phyloP scores from a whole-genome alignment of 1,284 basidiomycete species.

The Tilletia caries region DNA sequence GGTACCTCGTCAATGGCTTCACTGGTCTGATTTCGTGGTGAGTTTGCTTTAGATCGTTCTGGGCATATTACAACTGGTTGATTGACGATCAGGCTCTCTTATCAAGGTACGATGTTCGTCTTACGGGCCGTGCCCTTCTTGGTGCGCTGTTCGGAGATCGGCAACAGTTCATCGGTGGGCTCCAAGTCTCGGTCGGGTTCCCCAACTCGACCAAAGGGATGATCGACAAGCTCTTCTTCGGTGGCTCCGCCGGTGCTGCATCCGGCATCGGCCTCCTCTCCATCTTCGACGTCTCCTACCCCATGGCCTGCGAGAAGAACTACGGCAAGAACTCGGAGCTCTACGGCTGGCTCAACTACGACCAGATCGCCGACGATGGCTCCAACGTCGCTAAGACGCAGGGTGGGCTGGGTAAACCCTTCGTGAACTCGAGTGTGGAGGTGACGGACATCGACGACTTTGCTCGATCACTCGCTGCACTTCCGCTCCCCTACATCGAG shows the following conservation, averaged over 20 bases:
- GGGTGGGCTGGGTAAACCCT: slow-evolving; percentile 13
- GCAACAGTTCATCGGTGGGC: slow-evolving; percentile 9
- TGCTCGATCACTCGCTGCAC: slow-evolving; percentile 14
- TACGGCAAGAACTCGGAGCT: slow-evolving; percentile 12
- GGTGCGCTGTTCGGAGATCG: slow-evolving; percentile 14
- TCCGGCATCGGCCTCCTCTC: not conserved
- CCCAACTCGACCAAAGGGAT: not conserved
- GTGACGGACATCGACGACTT: slow-evolving; percentile 17
- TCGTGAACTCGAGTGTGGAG: slow-evolving; percentile 14
- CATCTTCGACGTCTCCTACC: not conserved
- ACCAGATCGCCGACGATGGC: slow-evolving; percentile 17
- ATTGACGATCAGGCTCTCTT: no score
- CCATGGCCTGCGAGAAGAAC: slow-evolving; percentile 10
- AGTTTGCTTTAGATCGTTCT: not conserved
- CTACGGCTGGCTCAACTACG: slow-evolving; percentile 17
- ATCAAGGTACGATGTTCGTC: not conserved
- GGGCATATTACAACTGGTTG: no score
- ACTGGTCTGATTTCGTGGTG: not conserved
- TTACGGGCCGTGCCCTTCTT: not conserved
- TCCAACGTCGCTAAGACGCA: slow-evolving; percentile 15
- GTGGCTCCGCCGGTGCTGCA: not conserved
- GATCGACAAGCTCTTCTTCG: slow-evolving; percentile 7
- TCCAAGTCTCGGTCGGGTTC: slow-evolving; percentile 17
- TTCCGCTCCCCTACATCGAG: slow-evolving; percentile 16
- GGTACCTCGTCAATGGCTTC: not conserved